Evolutionary conservation across 306 rosid species (phyloP).

Genomic region (Fragaria ananassa): DNA sequence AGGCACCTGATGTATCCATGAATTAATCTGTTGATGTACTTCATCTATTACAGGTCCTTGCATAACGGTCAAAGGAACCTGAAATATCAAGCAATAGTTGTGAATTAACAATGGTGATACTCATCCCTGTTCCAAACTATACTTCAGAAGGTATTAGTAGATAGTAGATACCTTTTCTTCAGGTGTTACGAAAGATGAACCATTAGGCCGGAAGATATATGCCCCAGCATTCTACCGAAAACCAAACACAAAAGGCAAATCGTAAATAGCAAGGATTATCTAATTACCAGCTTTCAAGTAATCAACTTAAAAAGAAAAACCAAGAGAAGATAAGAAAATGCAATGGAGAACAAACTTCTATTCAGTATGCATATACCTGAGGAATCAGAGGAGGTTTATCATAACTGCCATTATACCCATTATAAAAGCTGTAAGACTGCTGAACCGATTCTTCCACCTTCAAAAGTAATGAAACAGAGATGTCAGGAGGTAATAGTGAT

Average conservation of each 20-base stretch:
- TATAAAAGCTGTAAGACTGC: slow-evolving; percentile 45
- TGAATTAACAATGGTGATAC: slow-evolving; percentile 1
- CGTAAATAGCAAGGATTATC: not conserved
- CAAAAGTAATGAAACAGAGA: slow-evolving; percentile 13
- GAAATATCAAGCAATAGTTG: slow-evolving; percentile 21
- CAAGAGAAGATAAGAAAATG: not conserved
- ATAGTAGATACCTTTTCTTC: slow-evolving; percentile 32
- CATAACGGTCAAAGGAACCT: slow-evolving; percentile 43
- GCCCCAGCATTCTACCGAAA: slow-evolving; percentile 48
- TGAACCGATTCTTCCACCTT: slow-evolving; percentile 44
- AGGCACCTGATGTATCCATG: slow-evolving; percentile 55
- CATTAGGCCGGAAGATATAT: slow-evolving; percentile 59
- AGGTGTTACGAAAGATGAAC: slow-evolving; percentile 41
- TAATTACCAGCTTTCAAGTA: not conserved
- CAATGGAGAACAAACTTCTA: not conserved
- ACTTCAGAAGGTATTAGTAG: slow-evolving; percentile 6
- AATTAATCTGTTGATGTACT: slow-evolving; percentile 53
- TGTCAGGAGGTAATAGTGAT: not conserved
- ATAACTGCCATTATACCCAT: slow-evolving; percentile 39
- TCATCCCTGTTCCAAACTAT: not conserved
- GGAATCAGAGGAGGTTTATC: slow-evolving; percentile 49
- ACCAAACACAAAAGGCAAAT: not conserved
- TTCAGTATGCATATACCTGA: slow-evolving; percentile 32
- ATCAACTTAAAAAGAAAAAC: not conserved
- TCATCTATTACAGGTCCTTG: slow-evolving; percentile 49